Evolutionary conservation across 441 rosid genomes (phyloP).

Genomic region (Jatropha multifida): DNA sequence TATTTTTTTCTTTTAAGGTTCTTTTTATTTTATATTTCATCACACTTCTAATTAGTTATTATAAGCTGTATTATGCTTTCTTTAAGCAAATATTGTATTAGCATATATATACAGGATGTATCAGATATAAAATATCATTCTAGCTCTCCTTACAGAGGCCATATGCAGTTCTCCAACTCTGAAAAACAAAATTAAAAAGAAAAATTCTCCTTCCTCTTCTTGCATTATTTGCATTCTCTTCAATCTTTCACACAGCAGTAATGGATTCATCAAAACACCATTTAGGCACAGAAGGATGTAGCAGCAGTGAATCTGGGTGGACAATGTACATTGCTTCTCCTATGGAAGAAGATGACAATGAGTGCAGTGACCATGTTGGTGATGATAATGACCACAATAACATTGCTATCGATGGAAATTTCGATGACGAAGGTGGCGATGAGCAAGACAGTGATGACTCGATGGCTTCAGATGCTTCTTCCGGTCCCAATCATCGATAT

Average conservation of each 20-base stretch:
- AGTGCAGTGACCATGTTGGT: conserved; percentile 35
- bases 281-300: conserved; percentile 54
- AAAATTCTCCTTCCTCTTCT: not conserved
- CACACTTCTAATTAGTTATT: conserved; percentile 16
- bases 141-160: conserved; percentile 11
- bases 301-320: conserved; percentile 98
- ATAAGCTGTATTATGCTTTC: conserved; percentile 37
- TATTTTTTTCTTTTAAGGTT: not conserved
- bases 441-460: conserved; percentile 76
- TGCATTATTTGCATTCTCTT: not conserved
- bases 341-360: conserved; percentile 48
- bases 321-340: conserved; percentile 79
- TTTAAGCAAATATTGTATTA: conserved; percentile 7
- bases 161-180: conserved; percentile 10
- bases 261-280: conserved; percentile 47
- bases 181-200: not conserved
- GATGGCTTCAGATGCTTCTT: conserved; percentile 89
- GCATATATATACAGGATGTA: conserved; percentile 25
- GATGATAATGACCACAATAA: conserved; percentile 23
- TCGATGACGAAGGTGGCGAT: conserved; percentile 20
- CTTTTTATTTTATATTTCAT: conserved; percentile 12
- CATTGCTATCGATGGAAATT: conserved; percentile 8
- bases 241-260: not conserved
- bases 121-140: conserved; percentile 21
- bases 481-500: conserved; percentile 49